Conservation (phyloP, 73 alveolate species). For the Diophrys appendiculata region DNA sequence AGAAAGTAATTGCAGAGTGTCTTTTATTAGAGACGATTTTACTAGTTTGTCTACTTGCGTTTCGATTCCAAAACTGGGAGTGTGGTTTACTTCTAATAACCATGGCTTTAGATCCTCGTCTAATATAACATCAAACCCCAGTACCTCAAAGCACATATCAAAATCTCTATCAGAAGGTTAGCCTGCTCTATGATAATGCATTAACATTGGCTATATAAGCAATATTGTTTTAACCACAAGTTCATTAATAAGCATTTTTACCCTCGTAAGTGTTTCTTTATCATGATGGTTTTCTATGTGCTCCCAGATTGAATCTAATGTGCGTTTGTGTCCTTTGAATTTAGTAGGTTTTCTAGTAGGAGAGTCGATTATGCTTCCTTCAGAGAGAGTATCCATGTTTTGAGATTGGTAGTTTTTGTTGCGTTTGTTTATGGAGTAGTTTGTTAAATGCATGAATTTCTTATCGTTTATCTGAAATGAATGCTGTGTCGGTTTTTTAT, state of each 20-base stretch:
- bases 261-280: too few relatives aligned
- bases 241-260: conserved; percentile 44
- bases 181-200: conserved; percentile 36
- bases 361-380: too few relatives aligned
- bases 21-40: conserved; percentile 37
- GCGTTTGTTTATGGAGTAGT: conserved; percentile 73
- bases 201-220: conserved; percentile 41
- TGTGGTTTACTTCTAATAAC: conserved; percentile 54
- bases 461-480: conserved; percentile 3
- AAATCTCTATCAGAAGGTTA: conserved; percentile 32
- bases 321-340: conserved; percentile 74
- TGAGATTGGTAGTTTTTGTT: too few relatives aligned
- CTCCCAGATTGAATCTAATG: conserved; percentile 59
- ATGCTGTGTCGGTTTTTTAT: conserved; percentile 15
- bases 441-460: conserved; percentile 70
- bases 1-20: conserved; percentile 43
- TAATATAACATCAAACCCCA: conserved; percentile 55
- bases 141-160: conserved; percentile 54
- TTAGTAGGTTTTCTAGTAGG: too few relatives aligned
- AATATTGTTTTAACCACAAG: conserved; percentile 40
- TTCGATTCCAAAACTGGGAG: conserved; percentile 58
- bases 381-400: too few relatives aligned
- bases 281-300: too few relatives aligned
- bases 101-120: conserved; percentile 51
- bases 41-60: conserved; percentile 45